Evolutionary conservation across 2,329 filamentous ascomycete genomes (phyloP).

Genomic region (Juglanconis sp.): DNA sequence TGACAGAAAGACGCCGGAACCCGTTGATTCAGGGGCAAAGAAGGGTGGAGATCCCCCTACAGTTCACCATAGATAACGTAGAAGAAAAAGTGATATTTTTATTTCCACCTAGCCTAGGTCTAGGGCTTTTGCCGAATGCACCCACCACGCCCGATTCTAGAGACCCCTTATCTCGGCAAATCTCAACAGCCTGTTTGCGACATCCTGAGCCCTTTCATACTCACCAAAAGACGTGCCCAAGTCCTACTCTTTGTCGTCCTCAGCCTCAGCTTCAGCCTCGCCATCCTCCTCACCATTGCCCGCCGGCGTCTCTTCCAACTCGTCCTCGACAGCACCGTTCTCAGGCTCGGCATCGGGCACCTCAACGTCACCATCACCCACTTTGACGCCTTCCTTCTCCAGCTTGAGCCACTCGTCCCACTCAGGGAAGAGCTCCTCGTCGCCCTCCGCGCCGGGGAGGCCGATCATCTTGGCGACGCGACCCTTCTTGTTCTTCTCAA

Average conservation of each 20-base stretch:
- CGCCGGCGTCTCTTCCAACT: not conserved
- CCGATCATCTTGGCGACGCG: constrained; percentile 83
- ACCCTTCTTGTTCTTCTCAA: constrained; percentile 82
- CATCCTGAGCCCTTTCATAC: not conserved
- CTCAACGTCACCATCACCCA: constrained; percentile 26
- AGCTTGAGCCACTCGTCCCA: constrained; percentile 88
- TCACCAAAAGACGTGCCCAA: not conserved
- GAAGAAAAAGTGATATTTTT: not conserved
- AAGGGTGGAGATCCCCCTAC: not conserved
- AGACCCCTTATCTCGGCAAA: not conserved
- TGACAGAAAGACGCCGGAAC: too few species aligned
- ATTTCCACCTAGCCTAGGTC: not conserved
- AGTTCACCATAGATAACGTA: not conserved
- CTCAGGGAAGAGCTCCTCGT: constrained; percentile 88
- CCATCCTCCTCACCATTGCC: not conserved
- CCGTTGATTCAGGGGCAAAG: not conserved
- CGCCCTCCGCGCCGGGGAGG: constrained; percentile 64
- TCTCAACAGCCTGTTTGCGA: not conserved
- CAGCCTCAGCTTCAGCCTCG: constrained; percentile 8
- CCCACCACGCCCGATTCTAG: not conserved
- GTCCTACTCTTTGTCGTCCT: constrained; percentile 18
- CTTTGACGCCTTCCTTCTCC: constrained; percentile 66
- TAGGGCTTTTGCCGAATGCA: not conserved
- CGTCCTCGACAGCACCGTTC: constrained; percentile 22
- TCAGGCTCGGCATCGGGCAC: constrained; percentile 25